phyloP scores from a whole-genome alignment of 352 stramenopile genomes.

The Globisporangium okanoganense region DNA sequence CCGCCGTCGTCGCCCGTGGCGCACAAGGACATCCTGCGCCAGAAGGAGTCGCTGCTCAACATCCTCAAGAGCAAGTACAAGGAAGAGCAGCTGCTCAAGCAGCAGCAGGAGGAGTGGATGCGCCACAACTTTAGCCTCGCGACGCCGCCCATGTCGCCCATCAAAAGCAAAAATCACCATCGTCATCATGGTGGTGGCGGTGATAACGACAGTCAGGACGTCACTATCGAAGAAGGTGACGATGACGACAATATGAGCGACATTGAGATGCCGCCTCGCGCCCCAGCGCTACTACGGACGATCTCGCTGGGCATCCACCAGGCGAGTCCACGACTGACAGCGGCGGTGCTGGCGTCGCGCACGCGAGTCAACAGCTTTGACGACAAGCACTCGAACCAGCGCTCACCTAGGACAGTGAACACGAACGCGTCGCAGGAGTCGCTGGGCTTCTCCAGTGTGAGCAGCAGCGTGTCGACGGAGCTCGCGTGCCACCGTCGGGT shows the following conservation, averaged over 20 bases:
- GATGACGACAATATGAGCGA: slow-evolving; percentile 14
- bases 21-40: slow-evolving; percentile 50
- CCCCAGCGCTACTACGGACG: slow-evolving; percentile 38
- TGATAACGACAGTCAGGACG: background rate
- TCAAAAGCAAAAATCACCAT: slow-evolving; percentile 10
- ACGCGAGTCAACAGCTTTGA: slow-evolving; percentile 31
- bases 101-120: slow-evolving; percentile 78
- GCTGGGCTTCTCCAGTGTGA: slow-evolving; percentile 44
- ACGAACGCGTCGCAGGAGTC: slow-evolving; percentile 20
- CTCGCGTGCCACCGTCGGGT: slow-evolving; percentile 50
- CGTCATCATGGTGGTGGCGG: background rate
- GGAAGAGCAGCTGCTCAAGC: slow-evolving; percentile 62
- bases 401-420: slow-evolving; percentile 8
- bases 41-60: slow-evolving; percentile 54
- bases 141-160: slow-evolving; percentile 28
- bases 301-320: slow-evolving; percentile 36
- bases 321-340: slow-evolving; percentile 43
- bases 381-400: slow-evolving; percentile 15
- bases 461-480: slow-evolving; percentile 56
- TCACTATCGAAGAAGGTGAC: slow-evolving; percentile 16
- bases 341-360: slow-evolving; percentile 43
- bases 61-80: slow-evolving; percentile 62
- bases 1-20: slow-evolving; percentile 60
- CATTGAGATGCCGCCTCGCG: slow-evolving; percentile 21
- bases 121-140: slow-evolving; percentile 28